Percentiles rank a stretch among this genome's conserved stretches.
Evolutionary conservation across 2,329 filamentous ascomycete species (phyloP).

Genomic region (Myriangium duriaei): DNA sequence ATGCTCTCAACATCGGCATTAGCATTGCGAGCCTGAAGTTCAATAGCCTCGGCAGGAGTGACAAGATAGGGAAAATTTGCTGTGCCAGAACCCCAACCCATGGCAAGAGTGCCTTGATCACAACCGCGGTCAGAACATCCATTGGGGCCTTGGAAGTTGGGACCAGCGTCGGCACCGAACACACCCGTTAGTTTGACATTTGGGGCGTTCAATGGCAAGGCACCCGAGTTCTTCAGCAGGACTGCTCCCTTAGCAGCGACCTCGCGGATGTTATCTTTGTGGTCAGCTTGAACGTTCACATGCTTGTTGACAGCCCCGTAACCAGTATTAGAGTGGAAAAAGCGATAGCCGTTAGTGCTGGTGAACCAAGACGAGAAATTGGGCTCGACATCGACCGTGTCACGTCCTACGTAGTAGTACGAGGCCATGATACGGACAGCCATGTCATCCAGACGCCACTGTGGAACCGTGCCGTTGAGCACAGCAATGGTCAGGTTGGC

Average conservation of each 20-base stretch:
- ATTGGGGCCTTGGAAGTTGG: slow-evolving; percentile 35
- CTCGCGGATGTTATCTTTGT: slow-evolving; percentile 59
- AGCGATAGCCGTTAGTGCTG: slow-evolving; percentile 52
- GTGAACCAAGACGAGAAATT: slow-evolving; percentile 36
- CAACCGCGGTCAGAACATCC: slow-evolving; percentile 33
- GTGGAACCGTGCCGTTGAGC: slow-evolving; percentile 18
- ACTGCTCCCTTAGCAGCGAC: slow-evolving; percentile 38
- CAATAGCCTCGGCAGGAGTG: slow-evolving; percentile 19
- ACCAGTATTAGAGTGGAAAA: slow-evolving; percentile 48
- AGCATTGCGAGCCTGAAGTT: slow-evolving; percentile 16
- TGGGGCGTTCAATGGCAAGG: slow-evolving; percentile 31
- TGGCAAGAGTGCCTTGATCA: slow-evolving; percentile 33
- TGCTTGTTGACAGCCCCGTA: slow-evolving; percentile 57
- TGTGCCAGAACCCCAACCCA: slow-evolving; percentile 36
- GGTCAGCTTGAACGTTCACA: slow-evolving; percentile 64
- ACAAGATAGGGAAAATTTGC: slow-evolving; percentile 23
- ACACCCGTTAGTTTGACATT: slow-evolving; percentile 36
- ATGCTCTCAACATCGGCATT: slow-evolving; percentile 16
- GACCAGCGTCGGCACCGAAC: slow-evolving; percentile 38
- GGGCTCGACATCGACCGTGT: slow-evolving; percentile 31
- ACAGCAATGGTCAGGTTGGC: slow-evolving; percentile 18
- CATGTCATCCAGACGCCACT: slow-evolving; percentile 31
- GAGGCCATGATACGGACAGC: slow-evolving; percentile 33
- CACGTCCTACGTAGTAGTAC: slow-evolving; percentile 39
- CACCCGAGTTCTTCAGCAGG: slow-evolving; percentile 30